These are phyloP conservation scores for Penicillium rolfsii DNA, from an alignment of 2,329 filamentous ascomycete genomes.

Conservation along the genomic window DNA sequence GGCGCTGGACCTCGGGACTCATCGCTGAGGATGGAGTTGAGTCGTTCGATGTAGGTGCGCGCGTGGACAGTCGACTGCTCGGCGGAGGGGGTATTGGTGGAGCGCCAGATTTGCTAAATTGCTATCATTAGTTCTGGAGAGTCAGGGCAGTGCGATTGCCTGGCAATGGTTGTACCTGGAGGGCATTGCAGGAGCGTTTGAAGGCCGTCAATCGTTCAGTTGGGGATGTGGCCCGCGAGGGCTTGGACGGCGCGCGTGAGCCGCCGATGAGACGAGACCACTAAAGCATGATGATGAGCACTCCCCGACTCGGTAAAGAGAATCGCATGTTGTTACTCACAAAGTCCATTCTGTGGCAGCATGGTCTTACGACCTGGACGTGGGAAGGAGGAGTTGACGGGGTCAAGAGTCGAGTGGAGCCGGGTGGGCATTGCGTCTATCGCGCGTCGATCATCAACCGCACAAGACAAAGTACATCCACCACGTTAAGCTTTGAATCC, in stretches of 20 bases:
- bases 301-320: not conserved
- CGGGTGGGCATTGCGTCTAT: slow-evolving; percentile 21
- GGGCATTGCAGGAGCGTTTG: slow-evolving; percentile 62
- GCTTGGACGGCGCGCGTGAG: slow-evolving; percentile 53
- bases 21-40: slow-evolving; percentile 75
- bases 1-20: slow-evolving; percentile 86
- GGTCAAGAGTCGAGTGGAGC: slow-evolving; percentile 27
- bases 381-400: slow-evolving; percentile 22
- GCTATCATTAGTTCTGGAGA: slow-evolving; percentile 9
- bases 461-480: not conserved
- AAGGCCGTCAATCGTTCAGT: slow-evolving; percentile 65
- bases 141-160: not conserved
- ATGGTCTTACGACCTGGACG: slow-evolving; percentile 33
- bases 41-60: slow-evolving; percentile 57
- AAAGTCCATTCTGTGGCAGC: slow-evolving; percentile 49
- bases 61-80: slow-evolving; percentile 57
- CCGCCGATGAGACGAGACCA: slow-evolving; percentile 66
- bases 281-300: slow-evolving; percentile 38
- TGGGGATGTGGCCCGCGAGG: slow-evolving; percentile 57
- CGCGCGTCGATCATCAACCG: slow-evolving; percentile 22
- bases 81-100: slow-evolving; percentile 53
- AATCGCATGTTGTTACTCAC: slow-evolving; percentile 36
- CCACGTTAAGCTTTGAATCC: not conserved
- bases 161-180: slow-evolving; percentile 51
- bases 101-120: slow-evolving; percentile 63